Evolutionary conservation across 2,329 filamentous ascomycete genomes (phyloP), one percentile per base, ranked within the genome.

Genomic region (Graphilbum sp.): DNA sequence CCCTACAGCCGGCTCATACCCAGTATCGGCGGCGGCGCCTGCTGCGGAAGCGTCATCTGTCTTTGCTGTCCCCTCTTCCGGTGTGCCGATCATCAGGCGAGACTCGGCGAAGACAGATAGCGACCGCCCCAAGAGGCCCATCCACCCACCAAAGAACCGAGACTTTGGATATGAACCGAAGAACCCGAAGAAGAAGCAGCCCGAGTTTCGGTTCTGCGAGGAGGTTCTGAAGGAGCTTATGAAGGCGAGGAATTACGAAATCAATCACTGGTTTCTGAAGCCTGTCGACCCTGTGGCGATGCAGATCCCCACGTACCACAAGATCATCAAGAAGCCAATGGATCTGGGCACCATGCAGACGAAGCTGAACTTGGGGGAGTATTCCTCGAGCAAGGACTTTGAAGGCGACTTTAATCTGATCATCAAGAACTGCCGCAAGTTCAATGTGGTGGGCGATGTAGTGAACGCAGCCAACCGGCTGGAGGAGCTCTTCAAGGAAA

Each of bases 241-340:
- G 56, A 81, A 85, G 53, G 59, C 69, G 1, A 87, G 83, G 54
- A 71, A 95, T 52, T 66, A 64, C 40, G 52, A 60, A 2, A 62
- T 78, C 46, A 84, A 84, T 32, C 67, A 69, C 39, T 78, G 82
- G 42, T 98, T 98, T 61, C 62, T 84, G 49, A 62, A 71, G 8
- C 82, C 90, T 0, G 90, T 98, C 17, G 90, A 98, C 53, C 86
- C 90, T 0, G 87, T 96, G 27, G 88, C 87, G 1, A 64, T 96
- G 38, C 86, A 88, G 54, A 95, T 96, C 42, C 90, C 90, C 1
- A 79, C 80, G 19, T 98, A 98, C 54, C 84, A 90, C 55, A 85
- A 80, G 50, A 66, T 96, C 44, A 86, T 98, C 61, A 96, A 94
- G 65, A 85, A 87, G 54, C 90, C 90, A 0, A 98, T 96, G 88